Evolutionary conservation across 2,329 filamentous ascomycete species (phyloP).

Genomic region (Rutstroemia sp.): DNA sequence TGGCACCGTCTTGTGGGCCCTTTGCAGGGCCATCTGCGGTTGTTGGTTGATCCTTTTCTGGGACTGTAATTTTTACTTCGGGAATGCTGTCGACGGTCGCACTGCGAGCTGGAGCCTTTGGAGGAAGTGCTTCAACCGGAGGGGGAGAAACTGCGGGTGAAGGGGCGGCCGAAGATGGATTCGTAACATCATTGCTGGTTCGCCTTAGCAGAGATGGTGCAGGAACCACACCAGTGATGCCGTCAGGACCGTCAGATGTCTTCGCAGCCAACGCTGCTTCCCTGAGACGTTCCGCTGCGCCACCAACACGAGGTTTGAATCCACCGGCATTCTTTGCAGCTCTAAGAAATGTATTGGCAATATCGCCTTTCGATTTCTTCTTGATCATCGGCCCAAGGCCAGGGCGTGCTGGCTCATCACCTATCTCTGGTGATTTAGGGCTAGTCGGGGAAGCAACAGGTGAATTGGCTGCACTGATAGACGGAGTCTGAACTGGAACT

Average conservation of each 20-base stretch:
- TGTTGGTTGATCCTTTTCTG: conserved; percentile 34
- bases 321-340: conserved; percentile 63
- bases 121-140: conserved; percentile 1
- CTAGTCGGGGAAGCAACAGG: conserved; percentile 7
- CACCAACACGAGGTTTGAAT: conserved; percentile 84
- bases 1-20: conserved; percentile 29
- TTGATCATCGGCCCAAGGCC: conserved; percentile 86
- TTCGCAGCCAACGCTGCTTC: conserved; percentile 44
- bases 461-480: conserved; percentile 5
- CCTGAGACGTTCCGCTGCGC: conserved; percentile 68
- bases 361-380: conserved; percentile 63
- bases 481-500: background rate
- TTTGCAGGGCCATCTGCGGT: conserved; percentile 35
- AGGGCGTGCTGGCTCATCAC: conserved; percentile 44
- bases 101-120: conserved; percentile 21
- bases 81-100: conserved; percentile 36
- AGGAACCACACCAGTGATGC: conserved; percentile 81
- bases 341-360: conserved; percentile 72
- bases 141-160: conserved; percentile 1
- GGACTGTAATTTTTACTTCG: conserved; percentile 51
- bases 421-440: background rate
- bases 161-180: conserved; percentile 19
- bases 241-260: conserved; percentile 66
- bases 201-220: conserved; percentile 52
- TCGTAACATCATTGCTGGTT: conserved; percentile 33